A percentile compares a stretch with the other conserved stretches of the same genome.
phyloP scores from a whole-genome alignment of 805 yeast genomes.

The Tetrapisispora phaffii region DNA sequence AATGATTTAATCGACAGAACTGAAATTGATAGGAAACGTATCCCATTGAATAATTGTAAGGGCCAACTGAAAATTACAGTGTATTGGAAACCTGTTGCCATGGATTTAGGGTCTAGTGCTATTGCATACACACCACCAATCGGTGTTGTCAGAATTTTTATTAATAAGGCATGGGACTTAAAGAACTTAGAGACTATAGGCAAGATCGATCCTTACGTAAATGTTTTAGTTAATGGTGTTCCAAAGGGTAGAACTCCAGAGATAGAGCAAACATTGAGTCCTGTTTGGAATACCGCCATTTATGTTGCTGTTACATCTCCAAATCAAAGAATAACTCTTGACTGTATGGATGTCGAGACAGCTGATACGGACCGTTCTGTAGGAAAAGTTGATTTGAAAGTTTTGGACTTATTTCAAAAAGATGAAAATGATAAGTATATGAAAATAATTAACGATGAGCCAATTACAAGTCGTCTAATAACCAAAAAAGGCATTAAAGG shows the following conservation, averaged over 20 bases:
- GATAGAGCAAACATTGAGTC: constrained; percentile 55
- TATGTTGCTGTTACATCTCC: constrained; percentile 77
- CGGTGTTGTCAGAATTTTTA: constrained; percentile 72
- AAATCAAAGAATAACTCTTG: constrained; percentile 72
- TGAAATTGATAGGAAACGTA: constrained; percentile 71
- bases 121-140: constrained; percentile 89
- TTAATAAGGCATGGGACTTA: constrained; percentile 63
- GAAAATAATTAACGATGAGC: constrained; percentile 46
- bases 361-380: constrained; percentile 74
- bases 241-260: constrained; percentile 70
- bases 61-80: constrained; percentile 68
- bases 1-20: constrained; percentile 66
- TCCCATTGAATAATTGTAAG: constrained; percentile 53
- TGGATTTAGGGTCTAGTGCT: constrained; percentile 56
- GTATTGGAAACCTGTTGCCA: constrained; percentile 77
- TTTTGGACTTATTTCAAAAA: constrained; percentile 57
- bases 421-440: constrained; percentile 50
- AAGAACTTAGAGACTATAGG: constrained; percentile 84
- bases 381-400: constrained; percentile 68
- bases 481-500: constrained; percentile 82
- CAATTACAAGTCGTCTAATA: constrained; percentile 53
- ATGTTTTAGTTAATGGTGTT: constrained; percentile 68
- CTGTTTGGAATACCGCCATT: constrained; percentile 75
- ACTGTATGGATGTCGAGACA: constrained; percentile 85
- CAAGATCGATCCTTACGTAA: constrained; percentile 82